Evolutionary conservation across 1,284 basidiomycete genomes (phyloP).

Genomic region (Ganoderma lingzhi): DNA sequence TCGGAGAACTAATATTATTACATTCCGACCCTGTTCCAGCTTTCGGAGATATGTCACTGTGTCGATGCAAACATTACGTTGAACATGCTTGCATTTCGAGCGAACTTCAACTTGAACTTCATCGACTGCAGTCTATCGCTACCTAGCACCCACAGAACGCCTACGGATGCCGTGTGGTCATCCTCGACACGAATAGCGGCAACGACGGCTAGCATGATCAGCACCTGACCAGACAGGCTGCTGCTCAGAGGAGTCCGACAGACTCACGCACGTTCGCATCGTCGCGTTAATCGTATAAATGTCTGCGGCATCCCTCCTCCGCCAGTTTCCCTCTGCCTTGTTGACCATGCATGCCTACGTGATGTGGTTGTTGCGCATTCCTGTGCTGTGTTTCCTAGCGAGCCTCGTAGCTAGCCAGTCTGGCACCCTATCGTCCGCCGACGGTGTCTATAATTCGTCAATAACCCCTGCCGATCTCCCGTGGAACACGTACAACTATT

Average conservation of each 20-base stretch:
- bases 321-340: not conserved
- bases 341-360: conserved; percentile 15
- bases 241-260: not conserved
- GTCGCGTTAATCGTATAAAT: conserved; percentile 9
- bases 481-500: conserved; percentile 64
- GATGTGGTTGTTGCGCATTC: conserved; percentile 10
- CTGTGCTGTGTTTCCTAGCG: conserved; percentile 16
- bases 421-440: conserved; percentile 17
- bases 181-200: not conserved
- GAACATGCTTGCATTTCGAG: not conserved
- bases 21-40: not conserved
- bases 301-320: not conserved
- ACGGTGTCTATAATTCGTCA: conserved; percentile 45
- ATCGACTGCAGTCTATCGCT: not conserved
- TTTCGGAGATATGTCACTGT: not conserved
- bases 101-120: not conserved
- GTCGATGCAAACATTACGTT: not conserved
- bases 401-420: conserved; percentile 1
- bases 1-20: not conserved
- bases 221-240: conserved; percentile 11
- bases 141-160: not conserved
- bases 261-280: conserved; percentile 19
- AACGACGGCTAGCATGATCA: conserved; percentile 3
- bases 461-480: conserved; percentile 48
- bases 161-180: not conserved